Evolutionary conservation across 805 yeast species (phyloP).

Genomic region (Zygosaccharomyces bisporus): DNA sequence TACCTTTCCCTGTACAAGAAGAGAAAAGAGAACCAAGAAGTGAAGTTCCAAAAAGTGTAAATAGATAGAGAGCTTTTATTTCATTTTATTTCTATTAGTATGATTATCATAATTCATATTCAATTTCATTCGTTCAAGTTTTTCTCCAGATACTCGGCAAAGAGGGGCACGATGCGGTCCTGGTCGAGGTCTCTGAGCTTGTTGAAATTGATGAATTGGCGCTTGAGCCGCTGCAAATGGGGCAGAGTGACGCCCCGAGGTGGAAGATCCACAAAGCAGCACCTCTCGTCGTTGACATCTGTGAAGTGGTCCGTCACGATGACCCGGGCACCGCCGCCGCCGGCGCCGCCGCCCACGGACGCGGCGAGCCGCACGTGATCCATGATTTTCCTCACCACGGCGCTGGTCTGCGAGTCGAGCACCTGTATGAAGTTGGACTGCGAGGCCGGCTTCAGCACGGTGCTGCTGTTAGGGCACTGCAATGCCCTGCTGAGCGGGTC

Average conservation of each 20-base stretch:
- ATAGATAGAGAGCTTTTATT: not conserved
- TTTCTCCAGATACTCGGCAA: slow-evolving; percentile 71
- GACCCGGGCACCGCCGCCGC: slow-evolving; percentile 45
- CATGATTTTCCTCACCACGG: slow-evolving; percentile 57
- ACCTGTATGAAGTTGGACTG: slow-evolving; percentile 73
- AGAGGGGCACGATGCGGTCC: slow-evolving; percentile 64
- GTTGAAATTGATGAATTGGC: slow-evolving; percentile 79
- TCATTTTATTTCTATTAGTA: not conserved
- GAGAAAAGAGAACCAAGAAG: no score
- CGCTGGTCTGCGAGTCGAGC: slow-evolving; percentile 66
- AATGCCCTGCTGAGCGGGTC: slow-evolving; percentile 53
- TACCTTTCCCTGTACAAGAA: no score
- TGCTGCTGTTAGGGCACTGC: slow-evolving; percentile 74
- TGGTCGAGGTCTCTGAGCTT: slow-evolving; percentile 70
- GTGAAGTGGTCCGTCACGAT: slow-evolving; percentile 40
- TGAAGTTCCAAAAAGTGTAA: slow-evolving; percentile 3
- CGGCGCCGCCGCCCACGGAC: slow-evolving; percentile 41
- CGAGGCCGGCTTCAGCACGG: slow-evolving; percentile 74
- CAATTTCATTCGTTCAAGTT: slow-evolving; percentile 42
- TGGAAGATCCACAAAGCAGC: slow-evolving; percentile 59
- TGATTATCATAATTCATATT: not conserved
- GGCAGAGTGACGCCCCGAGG: slow-evolving; percentile 58
- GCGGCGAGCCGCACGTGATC: slow-evolving; percentile 41
- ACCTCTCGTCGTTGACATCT: slow-evolving; percentile 38
- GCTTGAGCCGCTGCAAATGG: slow-evolving; percentile 74